Percentiles rank a stretch among this genome's conserved stretches.
Conservation (phyloP, 192 early-diverging fungal species). For the Backusella psychrophila region DNA sequence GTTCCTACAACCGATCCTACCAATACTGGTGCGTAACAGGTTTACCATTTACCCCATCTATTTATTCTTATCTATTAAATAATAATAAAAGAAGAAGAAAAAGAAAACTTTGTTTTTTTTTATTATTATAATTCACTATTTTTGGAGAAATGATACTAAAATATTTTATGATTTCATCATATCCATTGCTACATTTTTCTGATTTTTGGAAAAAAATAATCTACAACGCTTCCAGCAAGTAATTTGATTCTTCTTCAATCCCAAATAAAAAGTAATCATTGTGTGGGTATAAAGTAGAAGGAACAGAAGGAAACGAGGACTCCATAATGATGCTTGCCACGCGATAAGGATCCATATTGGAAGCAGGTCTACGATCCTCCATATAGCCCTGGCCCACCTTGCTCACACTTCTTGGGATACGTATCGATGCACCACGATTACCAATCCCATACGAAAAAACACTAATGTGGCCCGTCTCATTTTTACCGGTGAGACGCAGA, state of each 20-base stretch:
- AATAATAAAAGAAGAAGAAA: too few species aligned
- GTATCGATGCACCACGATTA: constrained; percentile 56
- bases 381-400: constrained; percentile 49
- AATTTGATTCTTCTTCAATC: not conserved
- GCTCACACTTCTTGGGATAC: constrained; percentile 51
- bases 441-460: constrained; percentile 51
- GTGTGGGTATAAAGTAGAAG: not conserved
- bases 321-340: constrained; percentile 50
- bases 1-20: constrained; percentile 12
- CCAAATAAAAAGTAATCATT: not conserved
- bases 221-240: not conserved
- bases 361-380: constrained; percentile 54
- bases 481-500: constrained; percentile 44
- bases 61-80: not conserved
- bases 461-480: constrained; percentile 53
- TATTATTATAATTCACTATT: not conserved
- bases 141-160: not conserved
- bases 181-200: not conserved
- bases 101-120: not conserved
- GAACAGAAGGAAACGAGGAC: constrained; percentile 23
- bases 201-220: not conserved
- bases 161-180: not conserved
- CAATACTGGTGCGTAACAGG: constrained; percentile 16
- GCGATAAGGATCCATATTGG: constrained; percentile 56
- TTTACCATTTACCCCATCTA: not conserved